Conservation (phyloP, 2,329 filamentous ascomycete genomes). For the Cryphonectria nitschkei region DNA sequence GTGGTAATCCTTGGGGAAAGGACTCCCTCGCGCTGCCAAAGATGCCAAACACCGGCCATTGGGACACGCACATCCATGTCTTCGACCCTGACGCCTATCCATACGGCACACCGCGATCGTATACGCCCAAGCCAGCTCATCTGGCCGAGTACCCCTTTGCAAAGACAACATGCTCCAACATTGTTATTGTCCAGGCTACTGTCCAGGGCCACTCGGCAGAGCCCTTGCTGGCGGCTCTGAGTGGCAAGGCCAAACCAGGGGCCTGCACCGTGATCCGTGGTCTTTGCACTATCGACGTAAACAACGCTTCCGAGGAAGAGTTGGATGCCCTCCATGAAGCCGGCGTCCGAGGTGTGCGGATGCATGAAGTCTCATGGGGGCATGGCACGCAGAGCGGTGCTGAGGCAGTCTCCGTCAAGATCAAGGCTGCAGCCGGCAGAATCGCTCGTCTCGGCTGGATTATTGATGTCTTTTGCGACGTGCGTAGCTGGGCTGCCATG, state of each 20-base stretch:
- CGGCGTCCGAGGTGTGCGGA: constrained; percentile 33
- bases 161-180: constrained; percentile 31
- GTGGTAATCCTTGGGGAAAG: background rate
- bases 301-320: constrained; percentile 30
- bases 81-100: constrained; percentile 31
- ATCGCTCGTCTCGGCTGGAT: constrained; percentile 32
- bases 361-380: constrained; percentile 34
- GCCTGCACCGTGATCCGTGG: background rate
- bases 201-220: constrained; percentile 33
- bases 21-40: background rate
- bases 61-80: constrained; percentile 33
- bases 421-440: constrained; percentile 27
- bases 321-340: constrained; percentile 33
- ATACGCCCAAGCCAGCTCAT: constrained; percentile 33
- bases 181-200: constrained; percentile 35
- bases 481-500: constrained; percentile 32
- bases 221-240: constrained; percentile 31
- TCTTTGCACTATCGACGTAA: background rate
- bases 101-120: constrained; percentile 31
- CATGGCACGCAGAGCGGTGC: constrained; percentile 30
- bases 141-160: constrained; percentile 32
- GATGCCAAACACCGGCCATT: constrained; percentile 7
- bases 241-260: background rate
- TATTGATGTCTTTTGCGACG: constrained; percentile 32
- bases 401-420: constrained; percentile 28